Evolutionary conservation across 148 eudicot genomes (phyloP), one percentile per base, ranked within the genome.

Genomic region (Oxyria digyna): DNA sequence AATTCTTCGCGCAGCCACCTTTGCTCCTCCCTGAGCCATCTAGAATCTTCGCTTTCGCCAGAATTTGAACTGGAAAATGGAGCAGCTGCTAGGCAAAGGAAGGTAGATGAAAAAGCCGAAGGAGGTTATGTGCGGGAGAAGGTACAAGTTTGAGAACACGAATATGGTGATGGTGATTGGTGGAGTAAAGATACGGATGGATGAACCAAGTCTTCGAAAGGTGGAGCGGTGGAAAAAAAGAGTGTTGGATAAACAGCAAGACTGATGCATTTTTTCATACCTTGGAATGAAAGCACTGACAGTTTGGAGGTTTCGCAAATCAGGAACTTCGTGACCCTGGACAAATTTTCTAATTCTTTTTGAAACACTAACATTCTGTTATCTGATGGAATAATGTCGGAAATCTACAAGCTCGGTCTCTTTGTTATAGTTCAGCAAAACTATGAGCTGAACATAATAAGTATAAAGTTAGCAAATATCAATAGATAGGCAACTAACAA

Each of bases 281-380:
- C 87, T 93, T 4, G 95, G 87, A 48, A 93, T 83, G 71, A 87
- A 93, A 74, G 89, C 98, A 73, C 98, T 93, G 71, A 93, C 95
- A 70, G 89, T 96, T 79, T 87, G 91, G 74, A 89, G 86, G 74
- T 71, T 77, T 74, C 95, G 83, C 50, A 93, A 79, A 82, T 93
- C 89, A 82, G 98, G 98, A 73, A 86, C 86, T 78, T 87, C 78
- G 82, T 82, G 98, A 52, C 83, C 86, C 81, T 86, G 96, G 67
- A 93, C 98, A 77, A 93, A 87, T 77, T 89, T 89, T 74, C 96
- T 86, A 49, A 93, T 72, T 79, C 91, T 86, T 12, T 91, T 86
- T 9, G 98, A 89, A 48, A 93, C 98, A 67, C 91, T 96, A 71
- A 93, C 92, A 54, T 96, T 96, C 72, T 93, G 91, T 71, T 89